Evolutionary conservation across 192 early-diverging fungal genomes (phyloP), one percentile per base, ranked within the genome.

Genomic region (Helicostylum pulchrum): DNA sequence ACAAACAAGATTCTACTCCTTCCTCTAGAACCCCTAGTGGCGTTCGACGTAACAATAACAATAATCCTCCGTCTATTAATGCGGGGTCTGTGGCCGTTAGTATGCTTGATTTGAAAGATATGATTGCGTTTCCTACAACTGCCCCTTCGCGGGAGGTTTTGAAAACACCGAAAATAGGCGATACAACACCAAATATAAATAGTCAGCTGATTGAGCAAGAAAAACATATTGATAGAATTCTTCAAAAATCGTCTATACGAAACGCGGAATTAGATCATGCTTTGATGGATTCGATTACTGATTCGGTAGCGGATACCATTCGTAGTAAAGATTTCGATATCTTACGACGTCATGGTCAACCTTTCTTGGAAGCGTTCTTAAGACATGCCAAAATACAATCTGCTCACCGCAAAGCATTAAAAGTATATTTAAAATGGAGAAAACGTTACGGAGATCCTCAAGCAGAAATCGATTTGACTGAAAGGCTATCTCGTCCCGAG

Each of bases 381-480:
- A 55, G 66, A 3, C 74, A 78, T 51, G 74, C 75, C 9, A 78
- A 73, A 58, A 73, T 79, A 3, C 74, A 64, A 14, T 67, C 77
- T 42, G 75, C 71, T 15, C 75, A 85, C 57, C 72, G 78, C 30
- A 85, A 82, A 32, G 83, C 78, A 4, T 62, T 76, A 31, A 75
- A 80, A 32, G 73, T 85, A 20, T 80, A 80, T 46, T 59, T 68
- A 2, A 78, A 82, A 52, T 82, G 83, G 80, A 69, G 73, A 54
- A 74, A 69, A n/a, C 72, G 73, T 8, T 80, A 76, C 59, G 64
- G 60, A 23, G 78, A 72, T 19, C 34, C 43, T 15, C 45, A 66
- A 14, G 31, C 20, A 15, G 26, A 12, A 17, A 58, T 53, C 0
- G 69, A 71, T 20, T 64, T 66, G 9, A 53, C 65, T 5, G 75